phyloP scores from a whole-genome alignment of 2,329 filamentous ascomycete species.

The Hypoxylon sp. region DNA sequence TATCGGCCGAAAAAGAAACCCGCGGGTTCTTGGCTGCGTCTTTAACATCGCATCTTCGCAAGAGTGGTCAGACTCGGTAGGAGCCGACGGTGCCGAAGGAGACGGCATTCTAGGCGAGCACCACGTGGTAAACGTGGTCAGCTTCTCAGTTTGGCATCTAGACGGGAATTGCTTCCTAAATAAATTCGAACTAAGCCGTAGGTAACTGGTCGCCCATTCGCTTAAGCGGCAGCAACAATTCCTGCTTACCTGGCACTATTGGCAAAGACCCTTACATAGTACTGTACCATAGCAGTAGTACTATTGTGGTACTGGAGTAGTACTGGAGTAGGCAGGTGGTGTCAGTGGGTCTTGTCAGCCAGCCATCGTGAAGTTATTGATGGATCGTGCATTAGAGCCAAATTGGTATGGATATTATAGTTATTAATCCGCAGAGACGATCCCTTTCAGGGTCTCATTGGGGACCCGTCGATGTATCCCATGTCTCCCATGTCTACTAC shows the following conservation, averaged over 20 bases:
- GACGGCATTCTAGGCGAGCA: slow-evolving; percentile 42
- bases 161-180: slow-evolving; percentile 41
- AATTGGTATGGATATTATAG: slow-evolving; percentile 45
- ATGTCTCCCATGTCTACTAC: no score
- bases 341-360: slow-evolving; percentile 43
- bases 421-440: slow-evolving; percentile 43
- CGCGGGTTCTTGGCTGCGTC: slow-evolving; percentile 44
- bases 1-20: slow-evolving; percentile 45
- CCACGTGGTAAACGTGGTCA: slow-evolving; percentile 47
- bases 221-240: slow-evolving; percentile 35
- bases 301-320: slow-evolving; percentile 3
- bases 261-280: slow-evolving; percentile 46
- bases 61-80: slow-evolving; percentile 47
- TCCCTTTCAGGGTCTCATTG: slow-evolving; percentile 31
- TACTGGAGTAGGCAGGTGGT: slow-evolving; percentile 47
- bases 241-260: slow-evolving; percentile 44
- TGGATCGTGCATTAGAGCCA: slow-evolving; percentile 47
- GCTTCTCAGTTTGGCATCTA: slow-evolving; percentile 41
- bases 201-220: slow-evolving; percentile 33
- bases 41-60: slow-evolving; percentile 35
- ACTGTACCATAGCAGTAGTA: slow-evolving; percentile 19
- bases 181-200: slow-evolving; percentile 35
- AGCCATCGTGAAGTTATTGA: slow-evolving; percentile 48
- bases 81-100: slow-evolving; percentile 40
- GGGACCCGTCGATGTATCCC: slow-evolving; percentile 27